phyloP scores from a whole-genome alignment of 305 asterid genomes.

The Vinca major region DNA sequence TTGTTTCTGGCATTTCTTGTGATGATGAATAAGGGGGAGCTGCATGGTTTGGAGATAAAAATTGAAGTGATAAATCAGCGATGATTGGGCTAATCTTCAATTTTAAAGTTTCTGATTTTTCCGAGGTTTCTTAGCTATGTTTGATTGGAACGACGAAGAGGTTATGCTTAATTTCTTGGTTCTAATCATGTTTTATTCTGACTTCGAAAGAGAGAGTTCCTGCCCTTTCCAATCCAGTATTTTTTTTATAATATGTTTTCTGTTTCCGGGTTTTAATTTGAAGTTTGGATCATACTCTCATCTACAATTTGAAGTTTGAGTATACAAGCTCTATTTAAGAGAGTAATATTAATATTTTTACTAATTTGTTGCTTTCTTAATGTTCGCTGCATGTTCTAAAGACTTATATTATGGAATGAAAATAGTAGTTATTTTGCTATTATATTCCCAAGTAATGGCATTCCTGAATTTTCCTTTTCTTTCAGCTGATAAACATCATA shows the following conservation, averaged over 20 bases:
- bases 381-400: not conserved
- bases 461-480: constrained; percentile 1
- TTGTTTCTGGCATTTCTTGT: constrained; percentile 17
- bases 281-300: too few species aligned
- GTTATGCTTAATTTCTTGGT: constrained; percentile 17
- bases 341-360: too few species aligned
- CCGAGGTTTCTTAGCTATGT: constrained; percentile 52
- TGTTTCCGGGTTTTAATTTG: too few species aligned
- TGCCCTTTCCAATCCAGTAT: too few species aligned
- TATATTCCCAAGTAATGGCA: constrained; percentile 2
- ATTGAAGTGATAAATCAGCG: constrained; percentile 35
- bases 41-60: constrained; percentile 20
- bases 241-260: too few species aligned
- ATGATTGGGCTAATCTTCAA: constrained; percentile 44
- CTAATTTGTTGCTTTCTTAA: not conserved
- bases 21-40: too few species aligned
- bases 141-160: constrained; percentile 99
- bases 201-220: not conserved
- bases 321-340: too few species aligned
- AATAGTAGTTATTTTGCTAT: not conserved
- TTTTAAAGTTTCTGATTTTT: constrained; percentile 21
- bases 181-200: not conserved
- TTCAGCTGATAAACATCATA: constrained; percentile 57
- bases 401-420: not conserved
- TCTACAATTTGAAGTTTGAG: too few species aligned